These are phyloP conservation scores for Pistacia vera DNA, from an alignment of 345 rosid species.

Conservation along the genomic window DNA sequence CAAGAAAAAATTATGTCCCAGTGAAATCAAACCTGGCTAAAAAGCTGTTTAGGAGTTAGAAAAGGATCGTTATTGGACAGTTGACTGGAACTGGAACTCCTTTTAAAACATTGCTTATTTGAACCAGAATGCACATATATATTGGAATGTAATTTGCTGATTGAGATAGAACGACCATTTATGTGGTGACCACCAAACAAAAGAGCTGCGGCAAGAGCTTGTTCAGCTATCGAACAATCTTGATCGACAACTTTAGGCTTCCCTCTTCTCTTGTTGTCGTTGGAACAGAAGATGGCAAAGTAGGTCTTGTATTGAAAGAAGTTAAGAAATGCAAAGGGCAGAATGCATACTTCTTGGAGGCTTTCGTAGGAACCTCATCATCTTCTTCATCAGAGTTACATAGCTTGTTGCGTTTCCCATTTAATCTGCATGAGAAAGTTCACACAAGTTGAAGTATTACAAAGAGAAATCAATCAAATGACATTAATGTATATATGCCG, in stretches of 20 bases:
- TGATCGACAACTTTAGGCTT: background rate
- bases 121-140: constrained; percentile 14
- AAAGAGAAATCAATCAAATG: background rate
- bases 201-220: constrained; percentile 38
- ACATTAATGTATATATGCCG: no score
- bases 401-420: background rate
- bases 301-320: constrained; percentile 6
- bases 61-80: constrained; percentile 19
- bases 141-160: constrained; percentile 29
- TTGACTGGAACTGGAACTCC: constrained; percentile 39
- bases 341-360: background rate
- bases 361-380: background rate
- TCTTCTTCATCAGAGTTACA: background rate
- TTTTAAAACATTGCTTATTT: constrained; percentile 24
- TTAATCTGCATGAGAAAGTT: constrained; percentile 3
- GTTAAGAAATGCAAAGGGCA: background rate
- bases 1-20: no score
- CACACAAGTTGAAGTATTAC: background rate
- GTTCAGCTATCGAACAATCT: constrained; percentile 20
- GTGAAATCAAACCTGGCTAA: constrained; percentile 27
- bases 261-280: constrained; percentile 12
- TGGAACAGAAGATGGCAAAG: constrained; percentile 1
- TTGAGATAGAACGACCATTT: constrained; percentile 14
- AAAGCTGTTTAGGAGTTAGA: constrained; percentile 21
- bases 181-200: constrained; percentile 29